Evolutionary conservation across 139 green algal genomes (phyloP), one percentile per base, ranked within the genome.

Genomic region (Nannochloris sp.): DNA sequence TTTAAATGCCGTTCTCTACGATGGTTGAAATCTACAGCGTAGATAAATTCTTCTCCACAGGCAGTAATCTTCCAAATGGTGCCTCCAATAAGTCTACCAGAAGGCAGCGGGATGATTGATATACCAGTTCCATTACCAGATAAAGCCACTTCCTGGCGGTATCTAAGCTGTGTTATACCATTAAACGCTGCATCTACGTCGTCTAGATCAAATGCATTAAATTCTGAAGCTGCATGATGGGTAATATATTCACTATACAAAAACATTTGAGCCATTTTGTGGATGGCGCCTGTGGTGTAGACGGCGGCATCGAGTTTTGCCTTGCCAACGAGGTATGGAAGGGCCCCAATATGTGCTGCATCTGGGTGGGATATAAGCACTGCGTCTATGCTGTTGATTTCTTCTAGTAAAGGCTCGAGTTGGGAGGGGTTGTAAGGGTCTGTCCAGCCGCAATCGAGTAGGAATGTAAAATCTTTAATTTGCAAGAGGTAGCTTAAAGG

Each of bases 381-480:
- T 15, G 54, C 69, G 30, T 80, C 70, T 12, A 83, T 29, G 2
- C 23, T 15, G 13, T 46, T 34, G 10, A 73, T 34, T 34, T 53
- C 61, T 24, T 64, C 48, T 23, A 60, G 24, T 1, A 97, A 34
- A 1, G 81, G 79, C n/a, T 82, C 48, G 33, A 98, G 65, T 15
- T 76, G 35, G 0, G 35, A 37, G 0, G 57, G 4, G n/a, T 88
- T 64, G 36, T 87, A 95, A 4, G 8, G 27, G 2, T 95, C 89
- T 31, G 77, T 74, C 92, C 92, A 98, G 12, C 92, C 92, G 65
- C 91, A 97, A 54, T 97, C 92, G 4, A 98, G 61, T 67, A 97
- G 63, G 15, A 97, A 67, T 1, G 62, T 82, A 29, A 85, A 78
- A 9, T 48, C 61, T 48, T 87, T 78, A 0, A 95, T 59, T 31